Evolutionary conservation across 2,329 filamentous ascomycete species (phyloP).

Genomic region (Trichoderma hamatum): DNA sequence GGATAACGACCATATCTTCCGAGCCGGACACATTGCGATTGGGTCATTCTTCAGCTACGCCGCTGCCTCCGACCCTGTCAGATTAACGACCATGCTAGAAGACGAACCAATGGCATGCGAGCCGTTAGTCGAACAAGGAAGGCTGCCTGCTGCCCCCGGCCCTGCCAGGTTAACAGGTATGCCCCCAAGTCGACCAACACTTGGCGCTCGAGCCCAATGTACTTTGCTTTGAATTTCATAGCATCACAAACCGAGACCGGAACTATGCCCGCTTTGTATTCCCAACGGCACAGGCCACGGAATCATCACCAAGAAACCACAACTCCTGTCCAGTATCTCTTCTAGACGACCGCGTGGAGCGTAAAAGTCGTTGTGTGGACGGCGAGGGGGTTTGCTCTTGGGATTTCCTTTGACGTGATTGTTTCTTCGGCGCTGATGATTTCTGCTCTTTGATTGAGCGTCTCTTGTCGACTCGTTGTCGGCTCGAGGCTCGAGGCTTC

Average conservation of each 20-base stretch:
- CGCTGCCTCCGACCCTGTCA: conserved; percentile 17
- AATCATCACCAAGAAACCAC: neutral
- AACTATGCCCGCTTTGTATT: neutral
- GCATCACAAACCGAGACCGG: neutral
- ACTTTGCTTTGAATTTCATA: neutral
- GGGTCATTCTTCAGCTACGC: neutral
- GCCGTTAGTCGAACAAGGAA: neutral
- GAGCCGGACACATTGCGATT: neutral
- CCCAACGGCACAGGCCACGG: neutral
- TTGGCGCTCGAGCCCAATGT: too few species aligned
- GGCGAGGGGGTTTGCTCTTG: neutral
- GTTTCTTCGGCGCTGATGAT: neutral
- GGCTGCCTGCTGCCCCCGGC: conserved; percentile 9
- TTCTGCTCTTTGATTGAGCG: neutral
- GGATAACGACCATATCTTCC: conserved; percentile 15
- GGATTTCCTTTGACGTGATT: neutral
- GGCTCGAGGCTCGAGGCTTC: neutral
- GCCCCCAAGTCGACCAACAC: neutral
- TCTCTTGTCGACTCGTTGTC: neutral
- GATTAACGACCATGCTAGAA: conserved; percentile 10
- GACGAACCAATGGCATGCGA: neutral
- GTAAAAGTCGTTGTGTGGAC: neutral
- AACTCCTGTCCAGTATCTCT: neutral
- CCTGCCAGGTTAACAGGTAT: conserved; percentile 5
- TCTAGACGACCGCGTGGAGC: neutral